Percentiles rank a stretch among this genome's conserved stretches.
Conservation (phyloP, 768 basidiomycete genomes). For the Termitomyces sp. region DNA sequence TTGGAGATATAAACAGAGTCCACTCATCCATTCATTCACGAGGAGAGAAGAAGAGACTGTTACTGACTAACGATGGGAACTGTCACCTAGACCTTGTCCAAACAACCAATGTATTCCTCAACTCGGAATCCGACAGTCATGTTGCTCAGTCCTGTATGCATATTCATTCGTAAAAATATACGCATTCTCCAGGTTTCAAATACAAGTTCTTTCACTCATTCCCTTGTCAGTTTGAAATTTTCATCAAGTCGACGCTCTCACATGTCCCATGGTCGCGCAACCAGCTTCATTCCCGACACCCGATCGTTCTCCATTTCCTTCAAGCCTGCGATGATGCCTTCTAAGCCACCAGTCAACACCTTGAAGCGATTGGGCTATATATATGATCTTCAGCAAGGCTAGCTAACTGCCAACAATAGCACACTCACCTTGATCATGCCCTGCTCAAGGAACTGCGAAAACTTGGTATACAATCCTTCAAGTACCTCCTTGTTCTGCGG, state of each 20-base stretch:
- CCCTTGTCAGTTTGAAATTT: background rate
- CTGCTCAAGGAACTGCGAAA: conserved; percentile 20
- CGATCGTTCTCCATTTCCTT: conserved; percentile 33
- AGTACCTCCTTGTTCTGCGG: conserved; percentile 13
- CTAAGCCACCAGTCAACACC: conserved; percentile 35
- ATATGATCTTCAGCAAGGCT: background rate
- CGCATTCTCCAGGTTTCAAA: background rate
- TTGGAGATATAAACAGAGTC: too few relatives aligned
- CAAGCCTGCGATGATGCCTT: conserved; percentile 36
- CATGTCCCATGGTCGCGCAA: conserved; percentile 27
- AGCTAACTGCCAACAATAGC: background rate
- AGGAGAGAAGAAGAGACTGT: too few relatives aligned
- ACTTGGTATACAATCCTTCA: conserved; percentile 10
- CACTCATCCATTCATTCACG: too few relatives aligned
- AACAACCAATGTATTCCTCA: too few relatives aligned
- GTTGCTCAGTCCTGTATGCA: too few relatives aligned
- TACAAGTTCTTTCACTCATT: background rate
- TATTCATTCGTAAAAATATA: too few relatives aligned
- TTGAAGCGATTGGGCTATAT: conserved; percentile 39
- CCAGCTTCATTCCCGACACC: conserved; percentile 41
- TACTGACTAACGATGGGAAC: too few relatives aligned
- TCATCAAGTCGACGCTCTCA: background rate
- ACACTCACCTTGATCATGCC: conserved; percentile 23
- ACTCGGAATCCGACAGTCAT: too few relatives aligned
- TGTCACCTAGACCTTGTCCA: too few relatives aligned